Percentiles rank a stretch among this genome's conserved stretches.
phyloP scores from a whole-genome alignment of 31 red algal genomes.

The Odonthalia washingtoniensis region DNA sequence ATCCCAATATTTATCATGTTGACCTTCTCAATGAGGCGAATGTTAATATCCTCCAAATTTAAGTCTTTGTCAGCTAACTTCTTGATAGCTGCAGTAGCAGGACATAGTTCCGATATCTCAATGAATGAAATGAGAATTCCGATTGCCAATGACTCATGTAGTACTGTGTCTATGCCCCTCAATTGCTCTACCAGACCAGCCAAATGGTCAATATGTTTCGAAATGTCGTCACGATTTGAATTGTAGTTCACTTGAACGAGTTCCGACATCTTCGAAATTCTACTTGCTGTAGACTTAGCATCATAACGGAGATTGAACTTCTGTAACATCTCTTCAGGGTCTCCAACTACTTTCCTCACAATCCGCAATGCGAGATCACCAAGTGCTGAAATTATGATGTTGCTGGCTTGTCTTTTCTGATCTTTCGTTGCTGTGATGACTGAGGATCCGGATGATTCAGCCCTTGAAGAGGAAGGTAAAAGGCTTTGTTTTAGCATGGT shows the following conservation, averaged over 20 bases:
- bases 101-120: conserved; percentile 7
- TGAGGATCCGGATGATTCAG: not conserved
- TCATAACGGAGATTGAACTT: conserved; percentile 12
- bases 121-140: conserved; percentile 22
- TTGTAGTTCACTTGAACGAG: not conserved
- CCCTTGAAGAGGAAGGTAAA: not conserved
- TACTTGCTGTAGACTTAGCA: not conserved
- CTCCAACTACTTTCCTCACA: not conserved
- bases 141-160: not conserved
- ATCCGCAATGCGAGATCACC: not conserved
- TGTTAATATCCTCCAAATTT: conserved; percentile 4
- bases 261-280: conserved; percentile 2
- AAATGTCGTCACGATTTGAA: not conserved
- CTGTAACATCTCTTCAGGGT: conserved; percentile 1
- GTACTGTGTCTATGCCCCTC: not conserved
- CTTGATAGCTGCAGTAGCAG: conserved; percentile 20
- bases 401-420: conserved; percentile 6
- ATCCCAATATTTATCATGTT: not conserved
- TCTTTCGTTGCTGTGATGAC: too few relatives aligned
- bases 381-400: not conserved
- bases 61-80: conserved; percentile 14
- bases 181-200: conserved; percentile 25
- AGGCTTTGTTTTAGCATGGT: not conserved
- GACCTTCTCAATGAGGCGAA: conserved; percentile 13
- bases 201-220: conserved; percentile 20